Percentiles rank a stretch among this genome's conserved stretches.
Conservation (phyloP, 2,329 filamentous ascomycete species). For the Hymenoscyphus repandus region DNA sequence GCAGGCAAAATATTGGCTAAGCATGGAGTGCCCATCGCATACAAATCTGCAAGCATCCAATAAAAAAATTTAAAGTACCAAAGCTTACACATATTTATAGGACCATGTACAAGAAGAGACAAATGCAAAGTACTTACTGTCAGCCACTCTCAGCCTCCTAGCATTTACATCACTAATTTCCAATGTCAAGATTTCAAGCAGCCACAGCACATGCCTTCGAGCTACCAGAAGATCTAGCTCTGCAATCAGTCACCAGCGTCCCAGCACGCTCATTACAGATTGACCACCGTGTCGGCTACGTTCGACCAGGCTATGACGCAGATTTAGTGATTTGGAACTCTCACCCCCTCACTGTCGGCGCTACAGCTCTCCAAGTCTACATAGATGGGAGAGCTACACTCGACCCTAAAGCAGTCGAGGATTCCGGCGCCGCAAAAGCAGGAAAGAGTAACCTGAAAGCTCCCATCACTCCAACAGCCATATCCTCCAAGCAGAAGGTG, state of each 20-base stretch:
- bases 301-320: constrained; percentile 42
- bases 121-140: constrained; percentile 39
- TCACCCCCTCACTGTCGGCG: constrained; percentile 41
- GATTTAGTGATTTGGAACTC: constrained; percentile 46
- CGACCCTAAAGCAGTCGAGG: constrained; percentile 30
- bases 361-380: constrained; percentile 42
- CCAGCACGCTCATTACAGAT: constrained; percentile 40
- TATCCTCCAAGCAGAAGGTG: constrained; percentile 21
- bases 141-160: not conserved
- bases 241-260: constrained; percentile 41
- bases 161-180: not conserved
- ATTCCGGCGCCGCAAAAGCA: constrained; percentile 13
- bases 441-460: constrained; percentile 1
- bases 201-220: constrained; percentile 39
- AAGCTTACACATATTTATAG: constrained; percentile 5
- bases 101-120: constrained; percentile 34
- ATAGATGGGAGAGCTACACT: constrained; percentile 40
- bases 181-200: constrained; percentile 32
- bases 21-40: constrained; percentile 38
- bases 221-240: constrained; percentile 36
- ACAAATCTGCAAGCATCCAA: constrained; percentile 34
- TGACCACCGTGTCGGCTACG: constrained; percentile 40
- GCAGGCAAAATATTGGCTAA: constrained; percentile 37
- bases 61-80: not conserved
- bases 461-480: constrained; percentile 26